Conservation (phyloP, 805 yeast genomes). For the Myxozyma udenii region DNA sequence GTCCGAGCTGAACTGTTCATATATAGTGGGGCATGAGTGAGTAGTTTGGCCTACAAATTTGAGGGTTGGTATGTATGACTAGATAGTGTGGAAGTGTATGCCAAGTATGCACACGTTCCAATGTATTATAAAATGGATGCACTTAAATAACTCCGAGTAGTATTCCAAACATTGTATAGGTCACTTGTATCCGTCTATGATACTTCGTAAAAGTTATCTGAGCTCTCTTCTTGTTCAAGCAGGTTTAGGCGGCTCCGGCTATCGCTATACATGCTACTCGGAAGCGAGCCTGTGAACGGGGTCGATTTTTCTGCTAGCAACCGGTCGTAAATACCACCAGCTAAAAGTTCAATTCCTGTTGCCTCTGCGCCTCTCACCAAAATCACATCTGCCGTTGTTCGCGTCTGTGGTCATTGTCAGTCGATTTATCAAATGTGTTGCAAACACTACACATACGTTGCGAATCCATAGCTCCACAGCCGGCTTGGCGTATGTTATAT, state of each 20-base stretch:
- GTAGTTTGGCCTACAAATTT: too few species aligned
- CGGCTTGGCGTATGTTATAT: slow-evolving; percentile 56
- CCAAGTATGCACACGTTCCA: neutral
- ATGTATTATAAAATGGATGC: neutral
- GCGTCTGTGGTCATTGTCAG: slow-evolving; percentile 42
- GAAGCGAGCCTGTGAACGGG: too few species aligned
- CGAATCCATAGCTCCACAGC: slow-evolving; percentile 64
- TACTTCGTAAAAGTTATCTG: slow-evolving; percentile 22
- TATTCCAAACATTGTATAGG: too few species aligned
- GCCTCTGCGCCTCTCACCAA: slow-evolving; percentile 68
- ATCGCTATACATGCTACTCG: too few species aligned
- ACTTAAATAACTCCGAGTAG: too few species aligned
- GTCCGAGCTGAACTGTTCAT: slow-evolving; percentile 3
- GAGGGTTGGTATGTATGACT: neutral
- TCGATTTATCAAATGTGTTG: neutral
- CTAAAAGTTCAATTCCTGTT: slow-evolving; percentile 56
- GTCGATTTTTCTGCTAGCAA: too few species aligned
- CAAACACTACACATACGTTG: slow-evolving; percentile 9
- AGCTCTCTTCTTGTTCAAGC: slow-evolving; percentile 15
- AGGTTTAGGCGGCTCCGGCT: too few species aligned
- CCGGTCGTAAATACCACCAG: slow-evolving; percentile 55
- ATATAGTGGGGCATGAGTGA: too few species aligned
- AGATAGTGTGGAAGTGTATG: neutral
- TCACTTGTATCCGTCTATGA: too few species aligned
- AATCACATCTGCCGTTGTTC: slow-evolving; percentile 69